A percentile compares a stretch with the other conserved stretches of the same genome.
These are phyloP conservation scores for Turnera subulata DNA, from an alignment of 345 rosid genomes.

Conservation along the genomic window DNA sequence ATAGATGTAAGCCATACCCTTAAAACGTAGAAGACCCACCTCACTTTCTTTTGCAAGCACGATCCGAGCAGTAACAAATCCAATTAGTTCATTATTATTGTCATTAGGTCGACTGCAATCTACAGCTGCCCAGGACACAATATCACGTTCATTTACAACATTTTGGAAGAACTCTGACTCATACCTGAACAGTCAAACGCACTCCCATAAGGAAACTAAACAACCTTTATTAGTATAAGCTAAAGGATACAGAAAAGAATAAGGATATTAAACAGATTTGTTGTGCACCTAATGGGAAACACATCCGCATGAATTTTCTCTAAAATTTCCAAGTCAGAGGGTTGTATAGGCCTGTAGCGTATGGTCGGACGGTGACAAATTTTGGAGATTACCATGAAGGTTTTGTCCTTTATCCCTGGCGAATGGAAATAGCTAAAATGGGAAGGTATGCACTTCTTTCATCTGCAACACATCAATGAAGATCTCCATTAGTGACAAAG, in stretches of 20 bases:
- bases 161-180: slow-evolving; percentile 90
- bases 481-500: too few species aligned
- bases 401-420: too few species aligned
- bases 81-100: slow-evolving; percentile 71
- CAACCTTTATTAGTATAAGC: background rate
- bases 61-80: slow-evolving; percentile 82
- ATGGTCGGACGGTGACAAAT: slow-evolving; percentile 49
- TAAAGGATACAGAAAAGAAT: background rate
- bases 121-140: slow-evolving; percentile 92
- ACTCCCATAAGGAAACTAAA: slow-evolving; percentile 17
- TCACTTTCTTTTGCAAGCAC: slow-evolving; percentile 77
- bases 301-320: slow-evolving; percentile 68
- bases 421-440: too few species aligned
- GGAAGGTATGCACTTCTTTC: too few species aligned
- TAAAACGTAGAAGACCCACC: slow-evolving; percentile 42
- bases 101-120: slow-evolving; percentile 72
- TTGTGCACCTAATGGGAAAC: slow-evolving; percentile 74
- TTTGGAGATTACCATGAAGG: slow-evolving; percentile 48
- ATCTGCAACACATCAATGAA: too few species aligned
- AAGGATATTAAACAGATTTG: background rate
- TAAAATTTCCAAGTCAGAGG: slow-evolving; percentile 68
- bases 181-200: slow-evolving; percentile 51
- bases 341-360: slow-evolving; percentile 63
- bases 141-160: slow-evolving; percentile 72
- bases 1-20: slow-evolving; percentile 8